phyloP scores from a whole-genome alignment of 352 stramenopile species.

The Salisapilia sapeloensis region DNA sequence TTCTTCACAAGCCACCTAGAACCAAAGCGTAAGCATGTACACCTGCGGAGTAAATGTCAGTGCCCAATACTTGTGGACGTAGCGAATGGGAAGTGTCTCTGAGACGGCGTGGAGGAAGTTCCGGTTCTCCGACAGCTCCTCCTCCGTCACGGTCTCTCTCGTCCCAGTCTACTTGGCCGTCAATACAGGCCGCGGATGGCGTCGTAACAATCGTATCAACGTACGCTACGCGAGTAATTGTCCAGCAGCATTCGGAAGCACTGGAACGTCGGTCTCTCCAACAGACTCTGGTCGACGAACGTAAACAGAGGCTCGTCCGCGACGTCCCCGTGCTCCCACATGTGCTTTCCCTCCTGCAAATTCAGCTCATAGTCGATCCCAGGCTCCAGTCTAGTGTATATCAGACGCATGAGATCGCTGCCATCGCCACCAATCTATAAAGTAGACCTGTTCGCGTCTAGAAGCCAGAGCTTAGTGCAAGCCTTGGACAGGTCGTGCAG shows the following conservation, averaged over 20 bases:
- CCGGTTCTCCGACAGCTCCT: conserved; percentile 83
- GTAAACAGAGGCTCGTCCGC: conserved; percentile 84
- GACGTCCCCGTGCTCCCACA: conserved; percentile 77
- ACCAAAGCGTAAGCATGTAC: neutral
- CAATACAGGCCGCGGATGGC: neutral
- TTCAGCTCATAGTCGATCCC: conserved; percentile 87
- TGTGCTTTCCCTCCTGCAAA: conserved; percentile 84
- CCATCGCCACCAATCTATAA: neutral
- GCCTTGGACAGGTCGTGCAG: conserved; percentile 33
- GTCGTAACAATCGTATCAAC: conserved; percentile 1
- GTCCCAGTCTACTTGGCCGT: conserved; percentile 41
- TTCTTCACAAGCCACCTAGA: conserved; percentile 68
- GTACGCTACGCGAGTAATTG: conserved; percentile 73
- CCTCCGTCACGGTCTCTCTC: conserved; percentile 64
- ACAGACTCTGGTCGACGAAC: conserved; percentile 70
- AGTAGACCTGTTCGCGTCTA: conserved; percentile 74
- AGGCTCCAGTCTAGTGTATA: conserved; percentile 41
- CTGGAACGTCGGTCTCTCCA: conserved; percentile 84
- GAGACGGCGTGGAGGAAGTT: conserved; percentile 86
- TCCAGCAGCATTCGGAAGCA: conserved; percentile 83
- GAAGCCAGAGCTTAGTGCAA: conserved; percentile 84
- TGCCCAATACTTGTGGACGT: conserved; percentile 71
- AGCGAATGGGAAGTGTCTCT: conserved; percentile 88
- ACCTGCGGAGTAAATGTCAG: neutral
- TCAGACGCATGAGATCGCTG: neutral